Conservation (phyloP, 2,329 filamentous ascomycete species). For the Hymenoscyphus occultus region DNA sequence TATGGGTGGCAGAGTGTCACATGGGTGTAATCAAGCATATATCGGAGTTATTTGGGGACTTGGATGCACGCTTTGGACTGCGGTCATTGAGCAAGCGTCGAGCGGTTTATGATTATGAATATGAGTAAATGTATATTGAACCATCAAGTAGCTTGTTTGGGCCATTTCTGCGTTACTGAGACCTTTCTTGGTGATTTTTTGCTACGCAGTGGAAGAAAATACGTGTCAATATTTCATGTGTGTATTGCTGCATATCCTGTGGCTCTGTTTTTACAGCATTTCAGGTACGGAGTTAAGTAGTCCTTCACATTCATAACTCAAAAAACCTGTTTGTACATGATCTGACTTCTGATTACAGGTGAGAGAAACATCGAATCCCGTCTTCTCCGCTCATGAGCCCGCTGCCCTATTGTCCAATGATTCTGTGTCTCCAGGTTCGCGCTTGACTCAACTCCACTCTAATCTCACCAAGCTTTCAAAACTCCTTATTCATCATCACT, state of each 20-base stretch:
- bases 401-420: background rate
- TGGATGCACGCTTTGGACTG: background rate
- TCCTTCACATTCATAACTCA: background rate
- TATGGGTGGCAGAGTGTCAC: background rate
- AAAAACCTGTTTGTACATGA: background rate
- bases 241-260: no score
- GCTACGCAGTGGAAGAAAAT: no score
- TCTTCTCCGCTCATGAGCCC: background rate
- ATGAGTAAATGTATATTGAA: background rate
- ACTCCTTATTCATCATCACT: background rate
- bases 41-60: background rate
- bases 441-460: background rate
- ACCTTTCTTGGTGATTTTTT: background rate
- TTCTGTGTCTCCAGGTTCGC: background rate
- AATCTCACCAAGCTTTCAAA: no score
- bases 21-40: background rate
- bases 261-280: no score
- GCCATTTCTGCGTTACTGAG: background rate
- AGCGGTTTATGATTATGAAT: slow-evolving; percentile 1
- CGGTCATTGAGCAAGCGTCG: background rate
- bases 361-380: background rate
- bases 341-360: background rate
- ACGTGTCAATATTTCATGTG: no score
- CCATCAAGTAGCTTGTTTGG: background rate
- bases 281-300: background rate